Conservation (phyloP, 2,329 filamentous ascomycete species). For the Cercospora janseana region DNA sequence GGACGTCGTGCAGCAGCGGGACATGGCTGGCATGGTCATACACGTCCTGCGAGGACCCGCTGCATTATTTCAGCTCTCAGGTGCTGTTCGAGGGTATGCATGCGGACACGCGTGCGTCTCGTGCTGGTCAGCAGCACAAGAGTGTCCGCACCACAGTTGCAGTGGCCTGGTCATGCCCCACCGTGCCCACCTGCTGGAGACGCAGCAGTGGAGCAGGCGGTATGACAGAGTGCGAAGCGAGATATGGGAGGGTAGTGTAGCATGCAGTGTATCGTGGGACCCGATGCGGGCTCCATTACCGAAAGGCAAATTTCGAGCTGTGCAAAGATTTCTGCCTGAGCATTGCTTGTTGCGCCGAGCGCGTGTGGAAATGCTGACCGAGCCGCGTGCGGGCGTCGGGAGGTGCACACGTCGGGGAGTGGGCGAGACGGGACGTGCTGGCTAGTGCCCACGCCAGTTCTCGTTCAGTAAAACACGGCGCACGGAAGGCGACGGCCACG, state of each 20-base stretch:
- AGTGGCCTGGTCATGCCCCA: too few relatives aligned
- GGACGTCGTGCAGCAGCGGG: background rate
- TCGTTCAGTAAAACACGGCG: too few relatives aligned
- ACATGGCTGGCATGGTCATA: background rate
- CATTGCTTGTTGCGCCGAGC: too few relatives aligned
- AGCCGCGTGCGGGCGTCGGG: too few relatives aligned
- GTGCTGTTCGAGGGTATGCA: constrained; percentile 2
- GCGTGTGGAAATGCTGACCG: too few relatives aligned
- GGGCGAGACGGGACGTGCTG: too few relatives aligned
- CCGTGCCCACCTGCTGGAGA: background rate
- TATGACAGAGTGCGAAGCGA: background rate
- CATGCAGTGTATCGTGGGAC: background rate
- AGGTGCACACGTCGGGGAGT: too few relatives aligned
- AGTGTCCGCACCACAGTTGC: too few relatives aligned
- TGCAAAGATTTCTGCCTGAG: too few relatives aligned
- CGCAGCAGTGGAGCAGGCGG: background rate
- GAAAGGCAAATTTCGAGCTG: background rate
- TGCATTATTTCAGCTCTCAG: constrained; percentile 13
- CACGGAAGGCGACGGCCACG: too few relatives aligned
- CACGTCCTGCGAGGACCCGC: constrained; percentile 14
- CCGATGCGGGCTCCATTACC: background rate
- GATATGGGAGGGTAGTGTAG: background rate
- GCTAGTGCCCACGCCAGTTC: too few relatives aligned
- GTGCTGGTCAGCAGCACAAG: background rate
- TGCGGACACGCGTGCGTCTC: constrained; percentile 6